Conservation (phyloP, 495 filamentous ascomycete species). For the Endocarpon pusillum region DNA sequence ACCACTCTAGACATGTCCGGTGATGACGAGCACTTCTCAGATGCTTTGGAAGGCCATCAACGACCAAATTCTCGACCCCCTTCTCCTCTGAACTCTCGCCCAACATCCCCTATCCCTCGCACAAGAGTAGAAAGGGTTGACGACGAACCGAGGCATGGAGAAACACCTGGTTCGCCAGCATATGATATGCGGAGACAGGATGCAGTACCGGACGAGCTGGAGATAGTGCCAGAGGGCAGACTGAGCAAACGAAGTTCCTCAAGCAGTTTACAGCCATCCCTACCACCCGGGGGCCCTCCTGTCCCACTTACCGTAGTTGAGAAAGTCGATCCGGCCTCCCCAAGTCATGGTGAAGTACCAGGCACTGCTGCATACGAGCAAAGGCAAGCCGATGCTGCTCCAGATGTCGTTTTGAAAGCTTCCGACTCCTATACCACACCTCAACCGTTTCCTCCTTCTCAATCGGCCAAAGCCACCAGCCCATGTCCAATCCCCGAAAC, state of each 20-base stretch:
- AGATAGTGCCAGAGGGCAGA: slow-evolving; percentile 39
- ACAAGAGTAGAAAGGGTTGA: slow-evolving; percentile 49
- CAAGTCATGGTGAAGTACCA: slow-evolving; percentile 74
- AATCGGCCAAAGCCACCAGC: slow-evolving; percentile 8
- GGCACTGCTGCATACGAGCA: slow-evolving; percentile 63
- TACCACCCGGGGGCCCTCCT: slow-evolving; percentile 37
- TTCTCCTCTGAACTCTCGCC: slow-evolving; percentile 18
- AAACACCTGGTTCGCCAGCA: slow-evolving; percentile 43
- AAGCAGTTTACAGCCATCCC: slow-evolving; percentile 13
- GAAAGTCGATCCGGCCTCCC: slow-evolving; percentile 46
- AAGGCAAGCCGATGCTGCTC: slow-evolving; percentile 66
- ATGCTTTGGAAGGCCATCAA: slow-evolving; percentile 56
- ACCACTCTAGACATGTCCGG: slow-evolving; percentile 38
- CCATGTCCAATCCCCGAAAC: slow-evolving; percentile 26
- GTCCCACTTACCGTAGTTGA: slow-evolving; percentile 75
- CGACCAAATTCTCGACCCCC: slow-evolving; percentile 6
- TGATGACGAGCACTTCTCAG: slow-evolving; percentile 77
- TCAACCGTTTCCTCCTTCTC: slow-evolving; percentile 9
- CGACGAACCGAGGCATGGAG: slow-evolving; percentile 36
- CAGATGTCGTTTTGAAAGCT: slow-evolving; percentile 43
- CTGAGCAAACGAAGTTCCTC: slow-evolving; percentile 29
- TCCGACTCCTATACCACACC: slow-evolving; percentile 12
- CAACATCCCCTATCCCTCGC: slow-evolving; percentile 37
- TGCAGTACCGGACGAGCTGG: slow-evolving; percentile 48
- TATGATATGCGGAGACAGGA: slow-evolving; percentile 40